Base-by-base conservation (phyloP, 371 early-diverging fungal species). In the Capillidium rhysosporum region DNA sequence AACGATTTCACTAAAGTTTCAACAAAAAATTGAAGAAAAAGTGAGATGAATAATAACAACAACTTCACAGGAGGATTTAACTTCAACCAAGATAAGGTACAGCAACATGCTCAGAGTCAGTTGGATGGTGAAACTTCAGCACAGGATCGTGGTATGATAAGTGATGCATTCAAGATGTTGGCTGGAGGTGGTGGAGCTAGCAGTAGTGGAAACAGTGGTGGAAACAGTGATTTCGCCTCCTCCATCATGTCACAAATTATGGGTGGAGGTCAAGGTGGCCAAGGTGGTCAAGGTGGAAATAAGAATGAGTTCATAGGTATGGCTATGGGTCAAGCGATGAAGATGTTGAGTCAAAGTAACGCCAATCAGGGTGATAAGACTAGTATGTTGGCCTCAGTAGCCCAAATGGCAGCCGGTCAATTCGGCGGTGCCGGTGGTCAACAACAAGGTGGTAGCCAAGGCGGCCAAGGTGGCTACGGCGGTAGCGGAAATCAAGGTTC, bases 271-370 rank as follows among this genome's bases (percentile, higher is more conserved):
- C n/a, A n/a, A n/a, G 25, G 28, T 30, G 51, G 51, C 16, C 12
- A 18, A 12, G 47, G 47, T 26, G 26, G 47, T 7, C 16, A 21
- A 7, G 47, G 47, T 47, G 51, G 34, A 3, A 24, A 24, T 20
- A 30, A 51, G 38, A 29, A 30, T n/a, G 51, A 39, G 23, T 51
- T 51, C 21, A n/a, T 51, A 16, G 51, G 51, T 30, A 30, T 51
- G 51, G 51, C 51, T 4, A 51, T 51, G 51, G 51, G 51, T 7
- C 29, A 51, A 18, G 51, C 51, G 3, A 10, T 51, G n/a, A 23
- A 51, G 20, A 51, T 51, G 51, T 21, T 51, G 20, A 10, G 34
- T 30, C 9, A n/a, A 9, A 31, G 34, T 20, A 38, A 38, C 16
- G 51, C 51, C 16, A 51, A 28, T 23, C 23, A 51, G 9, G 51